Conservation (phyloP, 352 stramenopile species). For the Pilasporangium apinafurcum region DNA sequence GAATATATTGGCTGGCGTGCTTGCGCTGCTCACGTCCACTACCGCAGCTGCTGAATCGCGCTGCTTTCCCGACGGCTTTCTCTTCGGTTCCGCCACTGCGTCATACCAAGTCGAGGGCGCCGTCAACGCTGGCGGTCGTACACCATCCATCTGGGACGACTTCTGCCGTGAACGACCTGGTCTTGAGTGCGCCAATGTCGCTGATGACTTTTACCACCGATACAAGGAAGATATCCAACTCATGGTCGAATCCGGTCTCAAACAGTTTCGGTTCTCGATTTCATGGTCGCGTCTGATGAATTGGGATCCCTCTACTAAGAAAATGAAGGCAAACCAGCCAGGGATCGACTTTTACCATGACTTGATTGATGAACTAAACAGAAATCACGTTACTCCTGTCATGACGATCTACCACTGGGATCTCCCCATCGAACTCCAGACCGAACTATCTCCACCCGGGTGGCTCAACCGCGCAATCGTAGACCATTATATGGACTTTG, state of each 20-base stretch:
- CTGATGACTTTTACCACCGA: slow-evolving; percentile 91
- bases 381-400: slow-evolving; percentile 81
- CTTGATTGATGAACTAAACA: slow-evolving; percentile 82
- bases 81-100: slow-evolving; percentile 87
- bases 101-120: slow-evolving; percentile 93
- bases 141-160: slow-evolving; percentile 91
- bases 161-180: slow-evolving; percentile 64
- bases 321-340: slow-evolving; percentile 69
- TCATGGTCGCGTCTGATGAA: slow-evolving; percentile 89
- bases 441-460: slow-evolving; percentile 64
- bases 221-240: slow-evolving; percentile 90
- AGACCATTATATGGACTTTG: slow-evolving; percentile 79
- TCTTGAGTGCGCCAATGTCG: slow-evolving; percentile 85
- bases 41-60: too few species aligned
- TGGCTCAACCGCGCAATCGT: slow-evolving; percentile 58
- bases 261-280: slow-evolving; percentile 90
- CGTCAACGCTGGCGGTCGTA: slow-evolving; percentile 70
- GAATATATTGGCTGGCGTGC: too few species aligned
- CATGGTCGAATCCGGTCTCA: slow-evolving; percentile 88
- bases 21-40: too few species aligned
- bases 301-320: slow-evolving; percentile 31
- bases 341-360: slow-evolving; percentile 92
- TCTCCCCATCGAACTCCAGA: slow-evolving; percentile 84
- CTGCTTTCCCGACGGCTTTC: slow-evolving; percentile 69
- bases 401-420: slow-evolving; percentile 98